phyloP scores from a whole-genome alignment of 1,284 basidiomycete species.

The Apiotrichum montevideense region DNA sequence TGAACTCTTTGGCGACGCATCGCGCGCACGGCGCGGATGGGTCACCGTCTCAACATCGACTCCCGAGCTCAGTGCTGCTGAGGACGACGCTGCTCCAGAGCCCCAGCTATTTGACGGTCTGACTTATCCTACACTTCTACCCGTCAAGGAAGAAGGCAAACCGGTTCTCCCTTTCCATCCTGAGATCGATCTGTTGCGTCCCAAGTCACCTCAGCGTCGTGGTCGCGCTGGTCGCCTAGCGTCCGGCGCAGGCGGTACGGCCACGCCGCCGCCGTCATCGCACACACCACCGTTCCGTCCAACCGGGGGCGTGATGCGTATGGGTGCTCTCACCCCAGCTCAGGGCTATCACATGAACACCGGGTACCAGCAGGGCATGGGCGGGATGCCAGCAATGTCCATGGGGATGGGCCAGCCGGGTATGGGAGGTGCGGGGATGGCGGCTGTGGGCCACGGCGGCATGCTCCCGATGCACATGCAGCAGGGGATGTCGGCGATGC shows the following conservation, averaged over 20 bases:
- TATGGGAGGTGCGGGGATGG: no score
- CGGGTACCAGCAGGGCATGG: not conserved
- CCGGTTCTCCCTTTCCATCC: slow-evolving; percentile 24
- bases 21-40: slow-evolving; percentile 79
- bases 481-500: no score
- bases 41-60: slow-evolving; percentile 63
- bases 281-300: slow-evolving; percentile 3
- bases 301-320: slow-evolving; percentile 10
- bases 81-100: not conserved
- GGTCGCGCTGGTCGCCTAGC: not conserved
- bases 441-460: not conserved
- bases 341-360: not conserved
- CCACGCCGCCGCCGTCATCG: not conserved
- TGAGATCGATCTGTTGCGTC: slow-evolving; percentile 74
- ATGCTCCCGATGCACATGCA: slow-evolving; percentile 3
- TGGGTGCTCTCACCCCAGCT: slow-evolving; percentile 12
- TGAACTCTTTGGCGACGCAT: slow-evolving; percentile 76
- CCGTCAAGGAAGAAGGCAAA: slow-evolving; percentile 22
- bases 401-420: no score
- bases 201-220: slow-evolving; percentile 63
- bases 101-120: slow-evolving; percentile 49
- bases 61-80: no score
- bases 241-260: not conserved
- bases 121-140: slow-evolving; percentile 50
- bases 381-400: no score